These are phyloP conservation scores for Phytopythium helicoides DNA, from an alignment of 352 stramenopile genomes.

Conservation along the genomic window DNA sequence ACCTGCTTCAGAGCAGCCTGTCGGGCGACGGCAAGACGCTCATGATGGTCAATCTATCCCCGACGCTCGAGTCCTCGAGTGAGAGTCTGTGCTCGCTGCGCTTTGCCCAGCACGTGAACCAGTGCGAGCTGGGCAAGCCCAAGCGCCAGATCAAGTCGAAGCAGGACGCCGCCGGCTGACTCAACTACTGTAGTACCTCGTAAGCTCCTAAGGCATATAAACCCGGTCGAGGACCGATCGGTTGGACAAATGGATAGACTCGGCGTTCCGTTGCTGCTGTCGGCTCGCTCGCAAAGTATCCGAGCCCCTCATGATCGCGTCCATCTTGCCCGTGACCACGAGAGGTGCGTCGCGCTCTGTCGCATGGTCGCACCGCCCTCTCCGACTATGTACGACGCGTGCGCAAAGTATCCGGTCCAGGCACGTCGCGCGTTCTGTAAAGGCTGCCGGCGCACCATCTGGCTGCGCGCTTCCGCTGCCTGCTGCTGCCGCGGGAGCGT, in stretches of 20 bases:
- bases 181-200: too few species aligned
- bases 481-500: too few species aligned
- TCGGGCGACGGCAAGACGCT: conserved; percentile 98
- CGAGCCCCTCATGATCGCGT: too few species aligned
- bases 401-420: background rate
- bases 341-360: too few species aligned
- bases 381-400: background rate
- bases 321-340: too few species aligned
- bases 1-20: conserved; percentile 97
- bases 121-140: conserved; percentile 96
- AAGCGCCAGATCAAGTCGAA: conserved; percentile 89
- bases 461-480: too few species aligned
- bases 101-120: conserved; percentile 96
- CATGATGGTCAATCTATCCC: conserved; percentile 99
- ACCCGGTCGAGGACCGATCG: too few species aligned
- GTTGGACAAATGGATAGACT: too few species aligned
- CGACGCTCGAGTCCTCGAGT: conserved; percentile 91
- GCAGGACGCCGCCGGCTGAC: conserved; percentile 26
- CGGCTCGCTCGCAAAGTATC: too few species aligned
- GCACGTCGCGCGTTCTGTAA: background rate
- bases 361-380: too few species aligned
- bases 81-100: conserved; percentile 98
- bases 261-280: too few species aligned
- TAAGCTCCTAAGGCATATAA: too few species aligned
- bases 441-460: background rate